These are phyloP conservation scores for Planoprotostelium fungivorum DNA, from an alignment of 78 protist species.

Conservation along the genomic window DNA sequence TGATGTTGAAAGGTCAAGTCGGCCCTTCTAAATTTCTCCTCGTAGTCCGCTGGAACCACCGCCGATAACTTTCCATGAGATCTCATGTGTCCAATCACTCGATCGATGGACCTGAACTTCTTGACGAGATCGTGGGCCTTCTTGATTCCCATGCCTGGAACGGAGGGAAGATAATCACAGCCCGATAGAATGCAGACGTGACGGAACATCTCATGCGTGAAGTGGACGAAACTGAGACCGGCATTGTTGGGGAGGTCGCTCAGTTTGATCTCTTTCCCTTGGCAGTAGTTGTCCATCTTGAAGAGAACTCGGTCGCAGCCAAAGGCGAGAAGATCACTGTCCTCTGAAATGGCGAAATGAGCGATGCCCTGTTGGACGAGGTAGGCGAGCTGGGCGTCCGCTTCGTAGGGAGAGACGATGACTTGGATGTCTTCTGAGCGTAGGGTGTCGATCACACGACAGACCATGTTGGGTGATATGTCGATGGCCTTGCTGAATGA, in stretches of 20 bases:
- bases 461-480: slow-evolving; percentile 80
- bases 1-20: slow-evolving; percentile 75
- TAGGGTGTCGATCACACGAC: slow-evolving; percentile 54
- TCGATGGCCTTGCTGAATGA: slow-evolving; percentile 60
- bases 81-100: slow-evolving; percentile 1
- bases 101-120: slow-evolving; percentile 19
- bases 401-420: slow-evolving; percentile 99
- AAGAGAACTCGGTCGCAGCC: slow-evolving; percentile 63
- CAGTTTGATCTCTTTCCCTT: slow-evolving; percentile 33
- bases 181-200: slow-evolving; percentile 91
- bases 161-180: slow-evolving; percentile 91
- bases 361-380: slow-evolving; percentile 56
- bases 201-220: slow-evolving; percentile 34
- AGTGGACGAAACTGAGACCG: slow-evolving; percentile 17
- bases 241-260: slow-evolving; percentile 20
- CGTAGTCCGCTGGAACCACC: slow-evolving; percentile 45
- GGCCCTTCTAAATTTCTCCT: slow-evolving; percentile 39
- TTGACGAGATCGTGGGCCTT: slow-evolving; percentile 71
- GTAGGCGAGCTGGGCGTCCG: slow-evolving; percentile 98
- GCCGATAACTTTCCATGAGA: slow-evolving; percentile 2
- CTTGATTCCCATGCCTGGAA: slow-evolving; percentile 87
- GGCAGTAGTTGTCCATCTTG: slow-evolving; percentile 76
- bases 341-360: slow-evolving; percentile 90
- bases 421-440: slow-evolving; percentile 32
- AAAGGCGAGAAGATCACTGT: slow-evolving; percentile 93